These are phyloP conservation scores for Sclerotinia spermophila DNA, from an alignment of 2,329 filamentous ascomycete genomes.

Conservation along the genomic window DNA sequence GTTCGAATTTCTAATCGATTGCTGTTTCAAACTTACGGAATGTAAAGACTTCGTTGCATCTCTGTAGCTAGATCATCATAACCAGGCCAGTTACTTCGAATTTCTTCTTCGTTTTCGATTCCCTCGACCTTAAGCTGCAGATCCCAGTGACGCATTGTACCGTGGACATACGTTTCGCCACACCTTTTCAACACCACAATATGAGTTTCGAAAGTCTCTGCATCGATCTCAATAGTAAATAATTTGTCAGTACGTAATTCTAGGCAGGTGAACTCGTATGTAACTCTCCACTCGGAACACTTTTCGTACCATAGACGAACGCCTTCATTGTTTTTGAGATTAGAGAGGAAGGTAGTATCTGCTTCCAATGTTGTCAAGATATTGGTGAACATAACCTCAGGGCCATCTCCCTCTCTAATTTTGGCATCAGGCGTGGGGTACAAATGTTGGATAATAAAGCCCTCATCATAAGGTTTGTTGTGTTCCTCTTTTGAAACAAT, in stretches of 20 bases:
- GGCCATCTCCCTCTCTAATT: conserved; percentile 5
- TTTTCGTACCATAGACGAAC: conserved; percentile 28
- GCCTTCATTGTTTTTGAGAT: conserved; percentile 27
- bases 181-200: conserved; percentile 23
- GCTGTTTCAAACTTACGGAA: conserved; percentile 30
- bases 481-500: conserved; percentile 20
- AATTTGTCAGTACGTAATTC: background rate
- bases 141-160: conserved; percentile 35
- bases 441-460: conserved; percentile 4
- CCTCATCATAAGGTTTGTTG: background rate
- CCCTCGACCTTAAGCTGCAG: conserved; percentile 29
- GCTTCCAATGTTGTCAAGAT: conserved; percentile 29
- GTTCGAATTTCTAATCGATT: background rate
- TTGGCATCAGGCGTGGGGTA: background rate
- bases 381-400: conserved; percentile 28
- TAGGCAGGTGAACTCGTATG: conserved; percentile 34
- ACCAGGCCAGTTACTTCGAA: conserved; percentile 9
- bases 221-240: conserved; percentile 34
- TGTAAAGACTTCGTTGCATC: conserved; percentile 28
- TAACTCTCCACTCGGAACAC: conserved; percentile 23
- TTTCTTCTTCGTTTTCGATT: conserved; percentile 17
- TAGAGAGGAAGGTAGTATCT: conserved; percentile 30
- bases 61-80: conserved; percentile 24
- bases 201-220: conserved; percentile 28
- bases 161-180: conserved; percentile 33